Evolutionary conservation across 1,139 yeast genomes (phyloP), one percentile per base, ranked within the genome.

Genomic region (Sugiyamaella grinbergsii): DNA sequence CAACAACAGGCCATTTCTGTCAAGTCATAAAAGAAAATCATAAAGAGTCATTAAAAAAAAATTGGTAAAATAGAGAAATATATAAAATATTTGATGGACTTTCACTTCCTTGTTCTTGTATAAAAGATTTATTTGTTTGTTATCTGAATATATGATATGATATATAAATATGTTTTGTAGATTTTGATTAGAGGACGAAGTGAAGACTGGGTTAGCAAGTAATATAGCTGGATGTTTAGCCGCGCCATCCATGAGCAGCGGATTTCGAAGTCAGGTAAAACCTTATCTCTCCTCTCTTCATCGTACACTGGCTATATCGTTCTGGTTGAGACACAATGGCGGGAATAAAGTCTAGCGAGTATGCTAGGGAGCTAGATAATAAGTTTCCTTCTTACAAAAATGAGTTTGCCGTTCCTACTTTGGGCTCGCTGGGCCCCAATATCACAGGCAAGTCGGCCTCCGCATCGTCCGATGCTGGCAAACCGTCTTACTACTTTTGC

Each of bases 401-500:
- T 6, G 71, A 72, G 43, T 85, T 85, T 61, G 74, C 70, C 33
- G 66, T 83, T 29, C 94, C 94, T 3, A 83, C 88, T 0, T 73
- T 78, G 56, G 63, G 65, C 45, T 74, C 85, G 0, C 65, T 84
- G 48, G 86, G 82, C 1, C 68, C 79, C 19, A 54, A 57, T 15
- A 33, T 38, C 5, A 26, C 45, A 10, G 41, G 41, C 10, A 26
- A 20, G n/a, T 40, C 50, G 4, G 29, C 33, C n/a, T n/a, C n/a
- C n/a, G 33, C 4, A 13, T 29, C n/a, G 6, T n/a, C 16, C 7
- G 53, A 45, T 4, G 55, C 54, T 16, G 49, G 47, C 15, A n/a
- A 42, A 18, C 57, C 70, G 54, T 64, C 77, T 18, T 74, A 81
- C 26, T 87, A 91, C 64, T 73, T 91, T 49, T 88, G 96, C 68